Conservation (phyloP, 768 basidiomycete genomes). For the Cantharellus anzutake region DNA sequence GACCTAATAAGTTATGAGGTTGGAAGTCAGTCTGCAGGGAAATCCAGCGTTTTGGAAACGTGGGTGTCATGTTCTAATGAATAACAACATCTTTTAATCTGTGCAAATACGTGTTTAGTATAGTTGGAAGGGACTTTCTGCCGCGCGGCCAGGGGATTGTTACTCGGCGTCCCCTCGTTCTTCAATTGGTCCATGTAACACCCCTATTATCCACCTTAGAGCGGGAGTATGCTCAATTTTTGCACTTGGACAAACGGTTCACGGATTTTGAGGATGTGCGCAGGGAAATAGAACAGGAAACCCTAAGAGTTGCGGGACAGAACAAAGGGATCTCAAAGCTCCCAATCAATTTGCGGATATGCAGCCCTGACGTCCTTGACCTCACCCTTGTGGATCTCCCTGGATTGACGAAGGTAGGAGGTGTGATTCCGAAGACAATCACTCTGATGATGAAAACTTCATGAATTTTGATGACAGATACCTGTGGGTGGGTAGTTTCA, state of each 20-base stretch:
- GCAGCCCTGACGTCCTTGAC: conserved; percentile 88
- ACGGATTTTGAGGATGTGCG: conserved; percentile 92
- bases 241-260: conserved; percentile 89
- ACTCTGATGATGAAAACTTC: too few relatives aligned
- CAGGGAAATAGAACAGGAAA: conserved; percentile 95
- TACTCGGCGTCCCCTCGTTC: conserved; percentile 83
- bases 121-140: conserved; percentile 86
- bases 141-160: conserved; percentile 87
- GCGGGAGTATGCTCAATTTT: conserved; percentile 91
- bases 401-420: conserved; percentile 77
- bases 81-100: background rate
- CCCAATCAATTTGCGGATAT: conserved; percentile 89
- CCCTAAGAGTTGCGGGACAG: conserved; percentile 90
- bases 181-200: conserved; percentile 82
- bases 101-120: conserved; percentile 26
- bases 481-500: too few relatives aligned
- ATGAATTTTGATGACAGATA: too few relatives aligned
- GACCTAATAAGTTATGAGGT: conserved; percentile 32
- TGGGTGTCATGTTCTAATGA: conserved; percentile 21
- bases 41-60: conserved; percentile 94
- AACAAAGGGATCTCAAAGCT: conserved; percentile 97
- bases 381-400: conserved; percentile 93
- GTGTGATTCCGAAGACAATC: too few relatives aligned
- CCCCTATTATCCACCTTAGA: conserved; percentile 17
- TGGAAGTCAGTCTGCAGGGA: conserved; percentile 91